Conservation (phyloP, 306 rosid species). For the Cyamopsis tetragonoloba region DNA sequence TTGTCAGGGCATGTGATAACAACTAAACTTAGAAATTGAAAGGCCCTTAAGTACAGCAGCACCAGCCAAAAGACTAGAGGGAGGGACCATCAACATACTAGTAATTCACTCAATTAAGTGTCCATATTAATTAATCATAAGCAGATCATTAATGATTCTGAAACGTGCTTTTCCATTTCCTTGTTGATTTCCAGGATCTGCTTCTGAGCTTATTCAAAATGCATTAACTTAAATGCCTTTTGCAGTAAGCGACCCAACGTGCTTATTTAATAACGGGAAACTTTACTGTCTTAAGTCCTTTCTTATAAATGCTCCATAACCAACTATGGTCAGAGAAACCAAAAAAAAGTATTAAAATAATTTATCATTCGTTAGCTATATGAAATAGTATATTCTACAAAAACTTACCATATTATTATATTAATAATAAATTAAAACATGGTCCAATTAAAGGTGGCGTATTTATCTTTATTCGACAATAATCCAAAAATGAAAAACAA, state of each 20-base stretch:
- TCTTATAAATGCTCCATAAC: neutral
- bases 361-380: neutral
- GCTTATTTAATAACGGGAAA: neutral
- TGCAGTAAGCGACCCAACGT: slow-evolving; percentile 29
- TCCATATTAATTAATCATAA: slow-evolving; percentile 35
- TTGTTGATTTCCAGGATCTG: slow-evolving; percentile 15
- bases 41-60: slow-evolving; percentile 22
- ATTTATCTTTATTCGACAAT: neutral
- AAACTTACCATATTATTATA: too few species aligned
- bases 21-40: slow-evolving; percentile 34
- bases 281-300: neutral
- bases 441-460: too few species aligned
- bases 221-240: slow-evolving; percentile 32
- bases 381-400: neutral
- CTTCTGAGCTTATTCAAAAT: slow-evolving; percentile 24
- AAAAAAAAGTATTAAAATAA: neutral
- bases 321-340: neutral
- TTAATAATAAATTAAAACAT: too few species aligned
- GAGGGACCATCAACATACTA: slow-evolving; percentile 23
- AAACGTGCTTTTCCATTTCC: slow-evolving; percentile 6
- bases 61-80: slow-evolving; percentile 18
- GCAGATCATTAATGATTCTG: slow-evolving; percentile 31
- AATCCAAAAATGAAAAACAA: neutral
- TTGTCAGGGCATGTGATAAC: slow-evolving; percentile 44
- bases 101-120: neutral